These are phyloP conservation scores for Cyclanthera cordifolia DNA, from an alignment of 306 rosid genomes.

Conservation along the genomic window DNA sequence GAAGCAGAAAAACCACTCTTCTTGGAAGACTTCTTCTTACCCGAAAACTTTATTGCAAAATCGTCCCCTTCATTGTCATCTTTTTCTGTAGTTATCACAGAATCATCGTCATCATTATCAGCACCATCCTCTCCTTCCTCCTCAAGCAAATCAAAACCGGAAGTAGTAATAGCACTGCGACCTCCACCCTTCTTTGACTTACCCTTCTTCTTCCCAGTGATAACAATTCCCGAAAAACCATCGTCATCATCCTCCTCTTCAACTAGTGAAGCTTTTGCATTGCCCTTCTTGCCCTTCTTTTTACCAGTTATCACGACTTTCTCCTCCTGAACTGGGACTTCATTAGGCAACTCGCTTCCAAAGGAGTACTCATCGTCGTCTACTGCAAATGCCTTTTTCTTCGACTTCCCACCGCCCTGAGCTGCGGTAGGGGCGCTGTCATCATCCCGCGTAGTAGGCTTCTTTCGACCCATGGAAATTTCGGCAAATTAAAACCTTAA, in stretches of 20 bases:
- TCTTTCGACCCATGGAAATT: slow-evolving; percentile 63
- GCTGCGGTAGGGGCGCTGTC: slow-evolving; percentile 33
- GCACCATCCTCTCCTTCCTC: slow-evolving; percentile 27
- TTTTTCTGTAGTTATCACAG: slow-evolving; percentile 21
- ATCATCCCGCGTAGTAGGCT: slow-evolving; percentile 52
- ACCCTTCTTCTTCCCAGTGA: slow-evolving; percentile 77
- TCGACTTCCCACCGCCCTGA: slow-evolving; percentile 51
- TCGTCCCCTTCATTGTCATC: slow-evolving; percentile 39
- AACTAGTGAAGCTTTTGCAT: slow-evolving; percentile 25
- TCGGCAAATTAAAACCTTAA: slow-evolving; percentile 17
- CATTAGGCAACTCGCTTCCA: slow-evolving; percentile 60
- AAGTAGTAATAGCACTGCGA: slow-evolving; percentile 28
- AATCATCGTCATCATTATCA: slow-evolving; percentile 29
- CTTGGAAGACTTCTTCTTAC: slow-evolving; percentile 50
- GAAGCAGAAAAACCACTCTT: slow-evolving; percentile 41
- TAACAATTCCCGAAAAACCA: slow-evolving; percentile 34
- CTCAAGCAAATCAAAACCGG: slow-evolving; percentile 58
- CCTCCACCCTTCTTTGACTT: slow-evolving; percentile 64
- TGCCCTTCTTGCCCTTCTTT: slow-evolving; percentile 68
- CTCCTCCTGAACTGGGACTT: slow-evolving; percentile 36
- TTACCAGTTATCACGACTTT: slow-evolving; percentile 34
- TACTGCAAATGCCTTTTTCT: slow-evolving; percentile 52
- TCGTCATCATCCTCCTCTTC: slow-evolving; percentile 31
- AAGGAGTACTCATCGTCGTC: slow-evolving; percentile 78
- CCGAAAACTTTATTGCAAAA: slow-evolving; percentile 31